Evolutionary conservation across 257 asterid genomes (phyloP).

Genomic region (Salvia rosmarinus): DNA sequence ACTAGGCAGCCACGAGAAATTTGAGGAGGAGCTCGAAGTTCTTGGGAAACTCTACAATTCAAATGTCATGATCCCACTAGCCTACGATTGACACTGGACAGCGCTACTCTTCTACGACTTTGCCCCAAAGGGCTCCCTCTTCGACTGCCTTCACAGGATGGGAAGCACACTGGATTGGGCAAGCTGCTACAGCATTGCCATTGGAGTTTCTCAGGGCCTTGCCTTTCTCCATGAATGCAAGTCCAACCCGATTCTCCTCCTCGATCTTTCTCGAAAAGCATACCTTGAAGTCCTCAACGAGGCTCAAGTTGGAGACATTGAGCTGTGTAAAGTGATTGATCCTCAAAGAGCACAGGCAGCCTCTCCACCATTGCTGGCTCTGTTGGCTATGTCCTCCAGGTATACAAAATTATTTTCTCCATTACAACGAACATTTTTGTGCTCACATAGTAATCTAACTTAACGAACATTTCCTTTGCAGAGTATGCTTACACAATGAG

Average conservation of each 20-base stretch:
- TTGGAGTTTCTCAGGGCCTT: conserved; percentile 84
- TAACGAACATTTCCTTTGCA: conserved; percentile 34
- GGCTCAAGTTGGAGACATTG: conserved; percentile 84
- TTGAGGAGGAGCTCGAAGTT: conserved; percentile 70
- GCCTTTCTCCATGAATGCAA: conserved; percentile 73
- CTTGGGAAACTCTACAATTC: conserved; percentile 75
- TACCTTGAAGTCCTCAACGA: conserved; percentile 66
- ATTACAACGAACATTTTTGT: not conserved
- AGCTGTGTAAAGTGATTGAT: conserved; percentile 83
- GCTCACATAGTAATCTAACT: not conserved
- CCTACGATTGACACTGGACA: conserved; percentile 68
- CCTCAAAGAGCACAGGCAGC: conserved; percentile 77
- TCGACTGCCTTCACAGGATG: conserved; percentile 53
- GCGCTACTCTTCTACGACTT: conserved; percentile 73
- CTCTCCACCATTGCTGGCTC: conserved; percentile 91
- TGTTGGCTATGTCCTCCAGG: conserved; percentile 94
- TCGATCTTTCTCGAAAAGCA: conserved; percentile 76
- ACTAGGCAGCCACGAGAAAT: conserved; percentile 64
- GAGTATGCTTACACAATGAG: conserved; percentile 97
- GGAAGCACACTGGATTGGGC: conserved; percentile 64
- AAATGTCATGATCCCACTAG: conserved; percentile 84
- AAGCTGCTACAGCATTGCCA: conserved; percentile 81
- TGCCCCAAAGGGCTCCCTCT: conserved; percentile 63
- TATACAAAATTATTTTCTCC: conserved; percentile 24
- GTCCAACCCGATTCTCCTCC: conserved; percentile 66